Conservation (phyloP, 2,329 filamentous ascomycete species). For the Amesomyces nigricolor region DNA sequence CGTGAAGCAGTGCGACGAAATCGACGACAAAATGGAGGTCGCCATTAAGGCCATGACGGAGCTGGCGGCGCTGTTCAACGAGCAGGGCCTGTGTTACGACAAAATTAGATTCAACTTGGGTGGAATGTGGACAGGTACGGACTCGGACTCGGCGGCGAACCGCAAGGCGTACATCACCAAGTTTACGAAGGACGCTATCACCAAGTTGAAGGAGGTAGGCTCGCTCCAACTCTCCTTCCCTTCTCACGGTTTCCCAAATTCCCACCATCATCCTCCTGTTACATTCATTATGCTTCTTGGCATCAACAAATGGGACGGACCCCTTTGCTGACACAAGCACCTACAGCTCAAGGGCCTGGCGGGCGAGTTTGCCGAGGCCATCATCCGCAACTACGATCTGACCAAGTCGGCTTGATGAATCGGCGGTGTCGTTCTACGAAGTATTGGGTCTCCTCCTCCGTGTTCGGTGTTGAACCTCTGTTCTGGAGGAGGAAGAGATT, state of each 20-base stretch:
- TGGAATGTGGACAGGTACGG: neutral
- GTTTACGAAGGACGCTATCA: neutral
- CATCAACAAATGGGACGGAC: too few relatives aligned
- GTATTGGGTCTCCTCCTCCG: too few relatives aligned
- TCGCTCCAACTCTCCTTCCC: too few relatives aligned
- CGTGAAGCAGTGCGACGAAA: neutral
- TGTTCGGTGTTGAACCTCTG: too few relatives aligned
- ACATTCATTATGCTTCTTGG: too few relatives aligned
- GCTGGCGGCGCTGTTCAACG: neutral
- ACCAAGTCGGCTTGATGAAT: neutral
- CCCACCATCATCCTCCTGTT: too few relatives aligned
- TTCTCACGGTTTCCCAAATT: too few relatives aligned
- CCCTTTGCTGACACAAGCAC: too few relatives aligned
- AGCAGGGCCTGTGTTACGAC: neutral
- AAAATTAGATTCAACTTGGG: neutral
- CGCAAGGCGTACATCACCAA: neutral
- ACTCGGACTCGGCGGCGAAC: neutral
- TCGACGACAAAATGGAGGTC: neutral
- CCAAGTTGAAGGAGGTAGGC: neutral
- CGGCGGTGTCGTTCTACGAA: too few relatives aligned
- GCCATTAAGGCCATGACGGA: neutral
- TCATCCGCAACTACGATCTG: neutral
- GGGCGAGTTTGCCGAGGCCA: neutral
- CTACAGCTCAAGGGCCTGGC: neutral
- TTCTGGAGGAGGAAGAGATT: too few relatives aligned